These are phyloP conservation scores for Aspergillus nidulans DNA, from an alignment of 495 filamentous ascomycete species.

Conservation along the genomic window DNA sequence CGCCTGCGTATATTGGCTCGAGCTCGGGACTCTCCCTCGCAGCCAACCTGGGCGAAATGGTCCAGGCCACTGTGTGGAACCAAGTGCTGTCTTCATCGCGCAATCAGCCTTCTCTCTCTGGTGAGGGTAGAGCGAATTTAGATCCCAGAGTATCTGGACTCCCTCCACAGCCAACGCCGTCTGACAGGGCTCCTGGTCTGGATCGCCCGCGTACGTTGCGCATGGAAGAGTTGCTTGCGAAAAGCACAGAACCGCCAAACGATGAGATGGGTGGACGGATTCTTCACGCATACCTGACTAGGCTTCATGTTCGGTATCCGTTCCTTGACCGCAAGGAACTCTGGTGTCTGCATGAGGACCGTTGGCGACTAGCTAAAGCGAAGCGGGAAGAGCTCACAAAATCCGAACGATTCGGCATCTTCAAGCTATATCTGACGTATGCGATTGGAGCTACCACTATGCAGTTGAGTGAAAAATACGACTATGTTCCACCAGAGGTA, in stretches of 20 bases:
- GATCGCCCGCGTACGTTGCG: slow-evolving; percentile 25
- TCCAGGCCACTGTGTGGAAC: slow-evolving; percentile 50
- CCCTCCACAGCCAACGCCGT: slow-evolving; percentile 9
- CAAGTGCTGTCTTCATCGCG: slow-evolving; percentile 39
- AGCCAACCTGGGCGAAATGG: slow-evolving; percentile 49
- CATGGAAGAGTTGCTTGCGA: slow-evolving; percentile 36
- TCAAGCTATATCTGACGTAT: slow-evolving; percentile 50
- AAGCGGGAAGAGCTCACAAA: slow-evolving; percentile 37
- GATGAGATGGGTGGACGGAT: slow-evolving; percentile 46
- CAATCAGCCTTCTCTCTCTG: slow-evolving; percentile 13
- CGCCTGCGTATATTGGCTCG: slow-evolving; percentile 50
- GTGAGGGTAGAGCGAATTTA: background rate
- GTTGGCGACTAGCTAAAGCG: slow-evolving; percentile 37
- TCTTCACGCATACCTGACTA: slow-evolving; percentile 42
- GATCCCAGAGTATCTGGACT: background rate
- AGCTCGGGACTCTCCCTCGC: slow-evolving; percentile 49
- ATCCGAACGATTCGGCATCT: slow-evolving; percentile 44
- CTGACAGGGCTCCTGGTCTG: background rate
- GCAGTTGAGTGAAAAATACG: slow-evolving; percentile 44
- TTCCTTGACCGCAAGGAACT: slow-evolving; percentile 46
- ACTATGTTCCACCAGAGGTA: slow-evolving; percentile 43
- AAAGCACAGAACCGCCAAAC: slow-evolving; percentile 44
- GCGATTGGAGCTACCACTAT: slow-evolving; percentile 50
- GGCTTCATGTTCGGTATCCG: slow-evolving; percentile 46
- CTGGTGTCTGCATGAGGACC: slow-evolving; percentile 40